Base-by-base conservation (phyloP, 768 basidiomycete genomes). In the Lyophyllum atratum region DNA sequence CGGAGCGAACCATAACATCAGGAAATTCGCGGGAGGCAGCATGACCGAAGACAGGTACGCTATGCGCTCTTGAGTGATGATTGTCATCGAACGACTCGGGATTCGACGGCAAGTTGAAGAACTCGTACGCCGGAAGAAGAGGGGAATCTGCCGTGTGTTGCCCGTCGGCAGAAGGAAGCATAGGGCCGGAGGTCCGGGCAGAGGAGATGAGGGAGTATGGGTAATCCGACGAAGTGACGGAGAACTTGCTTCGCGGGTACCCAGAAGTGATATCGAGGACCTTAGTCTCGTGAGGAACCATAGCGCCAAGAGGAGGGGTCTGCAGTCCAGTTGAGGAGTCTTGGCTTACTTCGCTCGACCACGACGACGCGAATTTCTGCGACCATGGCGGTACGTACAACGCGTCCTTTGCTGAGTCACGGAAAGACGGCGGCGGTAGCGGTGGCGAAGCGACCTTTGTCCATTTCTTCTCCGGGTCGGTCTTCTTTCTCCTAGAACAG, bases 171-270 rank as follows among this genome's bases (percentile, higher is more conserved):
- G 55, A 45, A 14, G 5, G 0, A 40, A 39, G 21, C n/a, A 43
- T 3, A 29, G 51, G 29, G 40, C 21, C 24, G 40, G 46, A 48
- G 15, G 63, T 54, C 9, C 17, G 12, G 12, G 56, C 44, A 14
- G 58, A 59, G 31, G 64, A 54, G 34, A 56, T 25, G 33, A 59
- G 19, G 8, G 71, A 69, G 58, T 52, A 10, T 0, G 66, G 59
- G 33, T 69, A 72, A 46, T 72, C 70, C 5, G 71, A 72, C 28
- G 70, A 71, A 31, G 66, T 65, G 34, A 71, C 59, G 17, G 71
- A 72, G 49, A 70, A 72, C 52, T 68, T 69, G 62, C 69, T 70
- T 48, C 67, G 58, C 19, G 70, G 71, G 53, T 67, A 68, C 43
- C 67, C 58, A 34, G 59, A 45, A 11, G 60, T 60, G 56, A 72